Base-by-base conservation (phyloP, 345 rosid genomes). In the Gossypioides kirkii region DNA sequence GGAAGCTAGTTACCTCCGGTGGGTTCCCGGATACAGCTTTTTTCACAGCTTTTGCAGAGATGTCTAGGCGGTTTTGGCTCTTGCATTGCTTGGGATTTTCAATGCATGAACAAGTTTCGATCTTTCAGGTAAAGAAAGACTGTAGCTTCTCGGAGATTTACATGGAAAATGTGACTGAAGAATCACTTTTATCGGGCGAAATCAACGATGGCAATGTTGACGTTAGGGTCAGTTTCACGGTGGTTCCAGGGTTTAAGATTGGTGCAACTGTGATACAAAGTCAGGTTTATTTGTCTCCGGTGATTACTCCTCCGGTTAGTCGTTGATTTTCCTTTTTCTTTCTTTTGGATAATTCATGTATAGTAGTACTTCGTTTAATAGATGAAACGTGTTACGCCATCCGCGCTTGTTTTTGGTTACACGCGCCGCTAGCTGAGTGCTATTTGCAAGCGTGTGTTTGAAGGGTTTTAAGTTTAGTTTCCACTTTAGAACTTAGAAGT, bases 161-260 rank as follows among this genome's bases (percentile, higher is more conserved):
- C 79, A 95, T 95, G 99, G 98, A 95, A 77, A 79, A 88, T 42
- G 92, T 86, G 22, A 83, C 83, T 12, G 94, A 95, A 32, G 95
- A 87, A 17, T 79, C 87, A 0, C 26, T 76, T 0, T 58, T 73
- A 8, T 42, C 84, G 45, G 75, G 72, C 3, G 89, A 84, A 8
- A 79, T 43, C 46, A 71, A 46, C 2, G 86, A 84, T 42, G 52
- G 71, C 7, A 81, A 65, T 28, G 47, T 47, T 20, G 90, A 82
- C 58, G 72, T 84, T 36, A 84, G 83, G 79, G 99, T 95, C 65
- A 83, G 89, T 61, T 92, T 92, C 75, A 91, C 98, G 73, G 96
- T 95, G 76, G 93, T 89, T 60, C 99, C 99, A n/a, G 99, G 99
- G 43, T 91, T 95, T 84, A 89, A 88, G 87, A 87, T 95, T 56